A percentile compares a stretch with the other conserved stretches of the same genome.
These are phyloP conservation scores for Nepenthes mirabilis DNA, from an alignment of 148 eudicot species.

Conservation along the genomic window DNA sequence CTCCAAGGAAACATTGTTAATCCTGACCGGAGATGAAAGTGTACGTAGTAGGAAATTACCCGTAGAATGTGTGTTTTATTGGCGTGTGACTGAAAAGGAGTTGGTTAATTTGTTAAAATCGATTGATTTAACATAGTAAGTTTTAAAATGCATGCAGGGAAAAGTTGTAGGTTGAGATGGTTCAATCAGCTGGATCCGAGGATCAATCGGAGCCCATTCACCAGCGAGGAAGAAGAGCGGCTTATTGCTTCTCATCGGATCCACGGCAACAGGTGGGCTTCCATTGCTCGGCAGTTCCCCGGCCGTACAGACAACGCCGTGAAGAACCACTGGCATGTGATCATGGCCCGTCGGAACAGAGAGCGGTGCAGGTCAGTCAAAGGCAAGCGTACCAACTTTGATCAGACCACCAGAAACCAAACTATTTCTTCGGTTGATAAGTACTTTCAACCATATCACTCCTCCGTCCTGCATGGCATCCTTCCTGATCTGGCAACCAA, in stretches of 20 bases:
- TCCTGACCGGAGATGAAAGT: too few relatives aligned
- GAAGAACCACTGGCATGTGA: constrained; percentile 65
- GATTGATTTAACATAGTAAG: background rate
- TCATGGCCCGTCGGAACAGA: constrained; percentile 47
- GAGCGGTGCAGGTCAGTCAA: constrained; percentile 25
- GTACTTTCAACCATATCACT: background rate
- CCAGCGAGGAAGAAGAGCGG: constrained; percentile 51
- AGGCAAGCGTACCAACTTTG: background rate
- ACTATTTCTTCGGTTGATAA: background rate
- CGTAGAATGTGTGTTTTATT: too few relatives aligned
- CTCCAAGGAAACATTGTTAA: too few relatives aligned
- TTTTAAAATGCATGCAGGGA: constrained; percentile 22
- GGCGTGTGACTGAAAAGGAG: too few relatives aligned
- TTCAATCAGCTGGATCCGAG: constrained; percentile 60
- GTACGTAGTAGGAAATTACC: too few relatives aligned
- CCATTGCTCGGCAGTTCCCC: constrained; percentile 44
- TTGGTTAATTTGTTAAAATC: too few relatives aligned
- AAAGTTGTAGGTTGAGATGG: constrained; percentile 68
- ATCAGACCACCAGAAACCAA: background rate
- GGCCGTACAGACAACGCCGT: constrained; percentile 66
- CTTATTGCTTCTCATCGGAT: constrained; percentile 40
- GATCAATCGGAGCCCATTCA: constrained; percentile 54
- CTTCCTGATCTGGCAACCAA: too few relatives aligned
- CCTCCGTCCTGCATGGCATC: too few relatives aligned
- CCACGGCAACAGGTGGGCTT: constrained; percentile 59